Evolutionary conservation across 306 rosid species (phyloP).

Genomic region (Hippophae rhamnoides): DNA sequence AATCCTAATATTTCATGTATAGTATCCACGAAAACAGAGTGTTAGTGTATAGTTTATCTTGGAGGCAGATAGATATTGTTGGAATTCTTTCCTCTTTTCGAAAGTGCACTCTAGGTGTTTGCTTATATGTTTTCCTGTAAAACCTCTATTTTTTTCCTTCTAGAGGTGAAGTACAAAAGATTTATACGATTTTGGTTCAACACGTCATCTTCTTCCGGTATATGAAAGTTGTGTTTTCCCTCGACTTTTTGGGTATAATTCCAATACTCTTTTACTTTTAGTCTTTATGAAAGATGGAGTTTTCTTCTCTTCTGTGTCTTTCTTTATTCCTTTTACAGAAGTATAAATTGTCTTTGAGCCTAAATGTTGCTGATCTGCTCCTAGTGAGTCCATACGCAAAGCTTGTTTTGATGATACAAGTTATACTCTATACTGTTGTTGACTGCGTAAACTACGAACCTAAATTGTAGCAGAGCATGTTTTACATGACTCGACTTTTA

Average conservation of each 20-base stretch:
- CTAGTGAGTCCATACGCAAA: no score
- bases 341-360: no score
- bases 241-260: not conserved
- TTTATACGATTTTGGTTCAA: not conserved
- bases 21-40: not conserved
- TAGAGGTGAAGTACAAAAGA: not conserved
- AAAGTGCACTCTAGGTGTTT: not conserved
- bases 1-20: not conserved
- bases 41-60: not conserved
- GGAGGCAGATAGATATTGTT: not conserved
- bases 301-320: no score
- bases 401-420: no score
- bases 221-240: not conserved
- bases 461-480: no score
- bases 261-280: no score
- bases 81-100: not conserved
- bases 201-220: not conserved
- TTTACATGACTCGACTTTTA: no score
- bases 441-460: no score
- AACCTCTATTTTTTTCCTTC: not conserved
- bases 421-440: no score
- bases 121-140: not conserved
- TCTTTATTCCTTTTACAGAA: no score
- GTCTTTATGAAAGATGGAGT: no score
- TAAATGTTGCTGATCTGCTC: no score